Percentiles rank a stretch among this genome's conserved stretches.
phyloP scores from a whole-genome alignment of 192 early-diverging fungal species.

The Gaertneriomyces sp. region DNA sequence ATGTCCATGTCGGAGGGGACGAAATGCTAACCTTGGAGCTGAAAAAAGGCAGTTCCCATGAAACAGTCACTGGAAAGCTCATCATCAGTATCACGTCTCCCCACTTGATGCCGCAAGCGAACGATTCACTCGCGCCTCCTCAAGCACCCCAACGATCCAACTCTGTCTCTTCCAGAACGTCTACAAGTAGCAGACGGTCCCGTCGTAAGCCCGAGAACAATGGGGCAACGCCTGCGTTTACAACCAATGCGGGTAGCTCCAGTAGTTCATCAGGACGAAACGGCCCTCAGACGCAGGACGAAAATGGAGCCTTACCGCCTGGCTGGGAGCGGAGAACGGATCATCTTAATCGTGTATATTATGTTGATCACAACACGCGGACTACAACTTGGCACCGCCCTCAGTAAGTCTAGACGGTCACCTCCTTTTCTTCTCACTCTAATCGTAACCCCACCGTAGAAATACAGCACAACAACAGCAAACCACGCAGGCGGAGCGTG shows the following conservation, averaged over 20 bases:
- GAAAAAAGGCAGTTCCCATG: conserved; percentile 77
- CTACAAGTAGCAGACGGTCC: not conserved
- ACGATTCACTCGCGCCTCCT: conserved; percentile 24
- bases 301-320: conserved; percentile 40
- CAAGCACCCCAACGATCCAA: not conserved
- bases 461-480: conserved; percentile 18
- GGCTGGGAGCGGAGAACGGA: conserved; percentile 97
- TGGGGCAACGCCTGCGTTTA: conserved; percentile 2
- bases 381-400: conserved; percentile 89
- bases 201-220: no score
- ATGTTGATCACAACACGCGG: conserved; percentile 96
- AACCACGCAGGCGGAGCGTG: conserved; percentile 71
- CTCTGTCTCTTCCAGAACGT: conserved; percentile 16
- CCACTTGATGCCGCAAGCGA: conserved; percentile 8
- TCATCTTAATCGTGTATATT: conserved; percentile 90
- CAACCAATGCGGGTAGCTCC: conserved; percentile 18
- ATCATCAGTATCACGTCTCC: conserved; percentile 67
- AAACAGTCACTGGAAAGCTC: conserved; percentile 82
- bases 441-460: not conserved
- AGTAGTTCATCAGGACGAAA: conserved; percentile 23
- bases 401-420: conserved; percentile 21
- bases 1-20: conserved; percentile 72
- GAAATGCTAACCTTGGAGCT: conserved; percentile 87
- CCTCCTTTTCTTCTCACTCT: conserved; percentile 1
- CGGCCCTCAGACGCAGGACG: conserved; percentile 43